phyloP scores from a whole-genome alignment of 331 rosid genomes.

The Rosa hybrid region DNA sequence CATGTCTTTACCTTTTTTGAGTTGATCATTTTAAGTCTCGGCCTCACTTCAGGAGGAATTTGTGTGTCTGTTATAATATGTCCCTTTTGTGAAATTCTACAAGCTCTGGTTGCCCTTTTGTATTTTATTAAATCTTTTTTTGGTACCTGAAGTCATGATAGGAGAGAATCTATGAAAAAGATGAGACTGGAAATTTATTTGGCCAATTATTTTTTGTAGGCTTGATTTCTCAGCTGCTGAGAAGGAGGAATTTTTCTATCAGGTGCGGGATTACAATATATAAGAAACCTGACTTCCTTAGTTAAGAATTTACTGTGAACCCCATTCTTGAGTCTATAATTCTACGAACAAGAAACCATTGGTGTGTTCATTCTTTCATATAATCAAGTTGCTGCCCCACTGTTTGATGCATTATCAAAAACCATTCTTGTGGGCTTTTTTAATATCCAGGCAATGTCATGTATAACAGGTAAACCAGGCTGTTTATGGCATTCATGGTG shows the following conservation, averaged over 20 bases:
- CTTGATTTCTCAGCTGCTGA: conserved; percentile 68
- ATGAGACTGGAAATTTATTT: background rate
- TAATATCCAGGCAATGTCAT: conserved; percentile 5
- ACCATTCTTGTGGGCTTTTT: background rate
- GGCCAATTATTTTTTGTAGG: conserved; percentile 46
- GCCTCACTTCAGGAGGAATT: background rate
- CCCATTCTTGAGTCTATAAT: background rate
- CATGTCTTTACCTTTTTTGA: background rate
- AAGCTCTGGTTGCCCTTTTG: conserved; percentile 19
- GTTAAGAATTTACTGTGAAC: background rate
- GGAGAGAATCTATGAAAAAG: conserved; percentile 11
- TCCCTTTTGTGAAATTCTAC: background rate
- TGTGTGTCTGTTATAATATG: background rate
- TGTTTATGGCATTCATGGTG: conserved; percentile 69
- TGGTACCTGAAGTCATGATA: background rate
- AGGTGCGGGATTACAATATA: conserved; percentile 46
- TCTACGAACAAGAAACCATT: background rate
- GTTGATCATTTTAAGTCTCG: background rate
- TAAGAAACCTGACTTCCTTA: background rate
- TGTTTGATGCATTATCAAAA: background rate
- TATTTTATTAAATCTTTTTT: conserved; percentile 4
- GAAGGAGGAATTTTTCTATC: conserved; percentile 75
- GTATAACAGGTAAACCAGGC: conserved; percentile 81
- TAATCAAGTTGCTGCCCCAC: background rate
- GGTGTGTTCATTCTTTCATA: background rate